Evolutionary conservation across 2,329 filamentous ascomycete species (phyloP).

Genomic region (Microcyclospora tardicrescens): DNA sequence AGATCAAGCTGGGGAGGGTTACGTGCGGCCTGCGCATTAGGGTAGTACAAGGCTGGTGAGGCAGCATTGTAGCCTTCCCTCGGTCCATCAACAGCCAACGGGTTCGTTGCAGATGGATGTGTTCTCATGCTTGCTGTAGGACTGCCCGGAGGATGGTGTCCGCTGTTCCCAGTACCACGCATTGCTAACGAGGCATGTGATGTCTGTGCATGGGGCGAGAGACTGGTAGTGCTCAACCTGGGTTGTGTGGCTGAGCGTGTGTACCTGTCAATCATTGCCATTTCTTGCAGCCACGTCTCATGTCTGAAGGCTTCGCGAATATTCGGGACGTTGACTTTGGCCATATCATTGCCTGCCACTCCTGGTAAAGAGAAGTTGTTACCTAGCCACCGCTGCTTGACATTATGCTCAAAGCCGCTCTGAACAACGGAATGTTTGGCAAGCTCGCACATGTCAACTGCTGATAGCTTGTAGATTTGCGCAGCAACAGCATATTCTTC

Average conservation of each 20-base stretch:
- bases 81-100: slow-evolving; percentile 12
- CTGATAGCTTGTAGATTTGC: slow-evolving; percentile 94
- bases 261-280: slow-evolving; percentile 51
- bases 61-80: background rate
- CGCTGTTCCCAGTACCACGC: background rate
- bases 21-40: background rate
- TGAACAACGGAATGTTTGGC: slow-evolving; percentile 93
- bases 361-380: slow-evolving; percentile 64
- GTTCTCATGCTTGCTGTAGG: slow-evolving; percentile 30
- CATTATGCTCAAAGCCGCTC: slow-evolving; percentile 76
- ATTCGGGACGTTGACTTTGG: slow-evolving; percentile 92
- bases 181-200: background rate
- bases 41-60: background rate
- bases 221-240: slow-evolving; percentile 18
- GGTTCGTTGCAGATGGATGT: slow-evolving; percentile 26
- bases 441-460: slow-evolving; percentile 96
- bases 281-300: slow-evolving; percentile 72
- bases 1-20: background rate
- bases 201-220: slow-evolving; percentile 4
- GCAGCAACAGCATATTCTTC: slow-evolving; percentile 97
- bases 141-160: slow-evolving; percentile 14
- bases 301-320: slow-evolving; percentile 81
- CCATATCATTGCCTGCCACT: slow-evolving; percentile 76
- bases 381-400: slow-evolving; percentile 90
- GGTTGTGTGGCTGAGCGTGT: slow-evolving; percentile 16